A percentile compares a stretch with the other conserved stretches of the same genome.
Evolutionary conservation across 441 rosid species (phyloP).

Genomic region (Arabidopsis lyrata): DNA sequence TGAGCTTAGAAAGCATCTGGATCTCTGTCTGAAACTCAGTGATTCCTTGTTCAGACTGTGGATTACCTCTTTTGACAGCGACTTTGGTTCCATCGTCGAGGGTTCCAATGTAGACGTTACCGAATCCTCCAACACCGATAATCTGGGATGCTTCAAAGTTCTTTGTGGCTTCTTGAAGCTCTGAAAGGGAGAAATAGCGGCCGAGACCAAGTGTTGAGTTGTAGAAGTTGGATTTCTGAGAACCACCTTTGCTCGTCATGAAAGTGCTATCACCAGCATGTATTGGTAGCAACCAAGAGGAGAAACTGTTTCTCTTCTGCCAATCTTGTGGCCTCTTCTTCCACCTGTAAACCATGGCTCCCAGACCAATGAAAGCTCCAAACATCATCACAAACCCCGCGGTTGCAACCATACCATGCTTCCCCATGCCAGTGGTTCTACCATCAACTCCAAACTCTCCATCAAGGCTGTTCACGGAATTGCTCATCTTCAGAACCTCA

Average conservation of each 20-base stretch:
- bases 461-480: constrained; percentile 76
- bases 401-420: constrained; percentile 63
- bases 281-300: constrained; percentile 90
- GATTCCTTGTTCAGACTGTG: constrained; percentile 90
- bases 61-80: constrained; percentile 93
- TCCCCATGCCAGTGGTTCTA: constrained; percentile 38
- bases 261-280: constrained; percentile 74
- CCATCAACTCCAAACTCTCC: constrained; percentile 91
- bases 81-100: constrained; percentile 85
- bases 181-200: constrained; percentile 72
- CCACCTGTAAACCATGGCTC: constrained; percentile 94
- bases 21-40: constrained; percentile 91
- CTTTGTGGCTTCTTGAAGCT: constrained; percentile 81
- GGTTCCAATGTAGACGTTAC: constrained; percentile 75
- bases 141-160: constrained; percentile 69
- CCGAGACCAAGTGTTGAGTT: constrained; percentile 78
- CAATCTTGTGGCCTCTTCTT: constrained; percentile 92
- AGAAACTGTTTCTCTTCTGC: constrained; percentile 86
- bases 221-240: constrained; percentile 65
- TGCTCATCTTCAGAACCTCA: constrained; percentile 86
- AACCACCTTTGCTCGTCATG: constrained; percentile 74
- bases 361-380: constrained; percentile 92
- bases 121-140: constrained; percentile 91
- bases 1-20: constrained; percentile 88
- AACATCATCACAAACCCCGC: constrained; percentile 96